Base-by-base conservation (phyloP, 257 asterid species). In the Nicotiana benthamiana region DNA sequence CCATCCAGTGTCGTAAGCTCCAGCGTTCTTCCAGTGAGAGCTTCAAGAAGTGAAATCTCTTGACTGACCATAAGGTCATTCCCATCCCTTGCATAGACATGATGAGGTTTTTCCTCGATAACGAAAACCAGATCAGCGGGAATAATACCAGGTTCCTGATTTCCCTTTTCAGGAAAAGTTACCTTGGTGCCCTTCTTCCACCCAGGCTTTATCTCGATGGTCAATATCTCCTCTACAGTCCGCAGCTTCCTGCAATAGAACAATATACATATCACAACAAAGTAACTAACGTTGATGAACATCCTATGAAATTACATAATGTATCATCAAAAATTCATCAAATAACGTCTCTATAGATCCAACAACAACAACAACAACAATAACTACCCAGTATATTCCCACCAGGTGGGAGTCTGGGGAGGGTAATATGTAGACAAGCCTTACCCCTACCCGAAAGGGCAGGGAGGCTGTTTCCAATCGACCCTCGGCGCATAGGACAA, bases 141-240 rank as follows among this genome's bases (percentile, higher is more conserved):
- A 67, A 91, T 88, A 56, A 95, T 80, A 52, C 97, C 98, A 36
- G 97, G 97, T 83, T 95, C 99, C 82, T 93, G 90, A 52, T 95
- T 95, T 81, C 99, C 99, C 87, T 91, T 95, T 87, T 95, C 96
- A 5, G 98, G 96, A 83, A 93, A 95, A 57, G 98, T 95, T 68
- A 95, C 92, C 85, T 92, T 95, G 57, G 99, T 95, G 80, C 98
- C 99, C 85, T 91, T 95, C 88, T 95, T 95, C 98, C 98, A 95
- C 78, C 98, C 99, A 43, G 94, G 97, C 81, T 89, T 93, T 83
- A 95, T 90, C 81, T 95, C 97, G 7, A 95, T 90, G 8, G 97
- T 88, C 83, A 95, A 83, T 77, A 93, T 90, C 89, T 95, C 99
- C 84, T 95, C 99, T 34, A 90, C 53, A 63, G 82, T 83, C 30